Base-by-base conservation (phyloP, 805 yeast species). In the Nakazawaea ernobii region DNA sequence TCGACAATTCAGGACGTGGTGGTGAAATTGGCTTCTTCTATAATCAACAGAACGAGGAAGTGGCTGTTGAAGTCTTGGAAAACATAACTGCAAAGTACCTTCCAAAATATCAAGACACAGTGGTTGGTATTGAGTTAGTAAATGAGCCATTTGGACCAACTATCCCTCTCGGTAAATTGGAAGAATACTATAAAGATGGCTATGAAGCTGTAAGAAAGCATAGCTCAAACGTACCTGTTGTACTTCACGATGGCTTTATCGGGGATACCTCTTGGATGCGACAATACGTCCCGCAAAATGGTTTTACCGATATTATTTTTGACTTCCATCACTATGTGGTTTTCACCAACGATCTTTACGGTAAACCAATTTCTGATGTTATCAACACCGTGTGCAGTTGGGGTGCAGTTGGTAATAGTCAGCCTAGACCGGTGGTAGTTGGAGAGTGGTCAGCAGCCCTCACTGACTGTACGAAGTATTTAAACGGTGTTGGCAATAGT, bases 241-340 rank as follows among this genome's bases (percentile, higher is more conserved):
- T 82, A 1, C 69, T 81, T 45, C 88, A 82, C 52, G 90, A 84
- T 60, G 89, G 87, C 0, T 84, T 84, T 59, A 62, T 73, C 59
- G 62, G 67, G 1, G 60, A 73, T 26, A 80, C 78, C 0, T 74
- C 70, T 58, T 84, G 84, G 84, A 69, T 81, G 55, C 54, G 62
- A 8, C 69, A 71, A 39, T 61, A 77, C 33, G 55, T 60, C 9
- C 54, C 57, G 8, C 53, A 54, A 14, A 51, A 65, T 53, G 61
- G 66, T 46, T 71, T n/a, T 11, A 7, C 17, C n/a, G 80, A 83
- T 57, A 83, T 86, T 43, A 79, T 86, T 17, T 65, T 89, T 32
- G 97, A 91, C 63, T 96, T 88, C 67, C 97, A 91, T 66, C 84
- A 85, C 61, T 91, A 91, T 70, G 95, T 87, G 69, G 92, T 86